Conservation (phyloP, 768 basidiomycete genomes). For the Mycena polygramma region DNA sequence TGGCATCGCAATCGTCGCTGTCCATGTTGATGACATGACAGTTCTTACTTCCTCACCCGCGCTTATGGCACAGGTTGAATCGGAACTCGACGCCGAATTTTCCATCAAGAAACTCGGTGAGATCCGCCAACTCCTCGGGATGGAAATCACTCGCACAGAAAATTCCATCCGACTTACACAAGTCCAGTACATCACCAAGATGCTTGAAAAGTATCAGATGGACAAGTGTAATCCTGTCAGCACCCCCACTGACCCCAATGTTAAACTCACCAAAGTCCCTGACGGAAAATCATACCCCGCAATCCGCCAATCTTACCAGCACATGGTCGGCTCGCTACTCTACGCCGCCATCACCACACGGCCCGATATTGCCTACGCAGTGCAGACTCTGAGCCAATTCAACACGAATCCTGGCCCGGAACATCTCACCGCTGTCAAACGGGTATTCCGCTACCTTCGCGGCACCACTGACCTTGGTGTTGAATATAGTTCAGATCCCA, state of each 20-base stretch:
- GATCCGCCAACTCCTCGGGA: background rate
- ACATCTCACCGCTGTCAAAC: conserved; percentile 4
- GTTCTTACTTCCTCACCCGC: background rate
- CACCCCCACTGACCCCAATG: background rate
- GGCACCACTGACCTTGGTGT: background rate
- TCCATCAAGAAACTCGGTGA: background rate
- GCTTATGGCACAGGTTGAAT: background rate
- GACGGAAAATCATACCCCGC: too few relatives aligned
- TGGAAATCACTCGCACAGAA: background rate
- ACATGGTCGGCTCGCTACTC: background rate
- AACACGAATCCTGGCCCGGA: background rate
- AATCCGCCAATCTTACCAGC: background rate
- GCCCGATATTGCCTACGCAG: conserved; percentile 9
- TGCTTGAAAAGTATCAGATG: background rate
- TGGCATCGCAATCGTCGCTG: background rate
- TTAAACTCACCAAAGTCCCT: background rate
- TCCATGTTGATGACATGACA: background rate
- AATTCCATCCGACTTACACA: background rate
- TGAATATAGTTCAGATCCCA: too few relatives aligned
- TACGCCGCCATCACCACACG: background rate
- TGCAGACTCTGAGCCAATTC: background rate
- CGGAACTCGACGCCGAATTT: background rate
- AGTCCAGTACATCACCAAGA: background rate
- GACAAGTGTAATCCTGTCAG: background rate
- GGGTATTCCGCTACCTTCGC: background rate